Evolutionary conservation across 2,329 filamentous ascomycete genomes (phyloP).

Genomic region (Hawksworthiomyces lignivorus): DNA sequence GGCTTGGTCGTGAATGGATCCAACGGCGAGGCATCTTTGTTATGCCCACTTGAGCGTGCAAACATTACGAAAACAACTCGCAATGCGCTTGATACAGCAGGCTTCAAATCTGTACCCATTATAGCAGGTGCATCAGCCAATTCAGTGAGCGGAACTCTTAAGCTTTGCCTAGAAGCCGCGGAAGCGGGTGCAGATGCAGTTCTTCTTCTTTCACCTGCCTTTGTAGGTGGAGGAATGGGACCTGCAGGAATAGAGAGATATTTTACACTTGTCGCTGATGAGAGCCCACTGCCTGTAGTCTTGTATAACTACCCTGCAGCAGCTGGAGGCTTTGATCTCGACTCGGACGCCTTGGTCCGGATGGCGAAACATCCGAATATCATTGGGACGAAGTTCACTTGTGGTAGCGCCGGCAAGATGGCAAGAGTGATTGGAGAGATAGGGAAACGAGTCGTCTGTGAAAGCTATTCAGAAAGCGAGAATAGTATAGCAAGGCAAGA

Average conservation of each 20-base stretch:
- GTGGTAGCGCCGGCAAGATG: slow-evolving; percentile 80
- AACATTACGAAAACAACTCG: slow-evolving; percentile 69
- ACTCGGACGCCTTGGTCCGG: slow-evolving; percentile 74
- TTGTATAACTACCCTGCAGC: slow-evolving; percentile 88
- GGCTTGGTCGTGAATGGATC: slow-evolving; percentile 83
- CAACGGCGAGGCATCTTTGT: slow-evolving; percentile 81
- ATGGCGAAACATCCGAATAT: slow-evolving; percentile 76
- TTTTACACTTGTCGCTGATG: slow-evolving; percentile 60
- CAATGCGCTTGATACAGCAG: slow-evolving; percentile 71
- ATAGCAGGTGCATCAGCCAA: slow-evolving; percentile 76
- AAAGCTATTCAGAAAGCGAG: slow-evolving; percentile 65
- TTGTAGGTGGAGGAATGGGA: slow-evolving; percentile 70
- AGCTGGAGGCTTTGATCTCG: slow-evolving; percentile 78
- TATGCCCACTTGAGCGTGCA: slow-evolving; percentile 66
- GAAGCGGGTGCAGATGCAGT: slow-evolving; percentile 70
- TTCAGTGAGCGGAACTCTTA: slow-evolving; percentile 71
- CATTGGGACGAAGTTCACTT: slow-evolving; percentile 83
- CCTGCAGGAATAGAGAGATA: slow-evolving; percentile 57
- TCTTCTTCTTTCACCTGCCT: slow-evolving; percentile 70
- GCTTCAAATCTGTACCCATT: slow-evolving; percentile 65
- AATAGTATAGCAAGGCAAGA: too few species aligned
- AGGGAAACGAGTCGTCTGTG: slow-evolving; percentile 33
- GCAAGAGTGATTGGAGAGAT: slow-evolving; percentile 51
- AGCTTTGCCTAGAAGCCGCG: slow-evolving; percentile 60
- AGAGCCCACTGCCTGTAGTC: slow-evolving; percentile 65